Conservation (phyloP, 495 filamentous ascomycete genomes). For the Glarea lozoyensis region DNA sequence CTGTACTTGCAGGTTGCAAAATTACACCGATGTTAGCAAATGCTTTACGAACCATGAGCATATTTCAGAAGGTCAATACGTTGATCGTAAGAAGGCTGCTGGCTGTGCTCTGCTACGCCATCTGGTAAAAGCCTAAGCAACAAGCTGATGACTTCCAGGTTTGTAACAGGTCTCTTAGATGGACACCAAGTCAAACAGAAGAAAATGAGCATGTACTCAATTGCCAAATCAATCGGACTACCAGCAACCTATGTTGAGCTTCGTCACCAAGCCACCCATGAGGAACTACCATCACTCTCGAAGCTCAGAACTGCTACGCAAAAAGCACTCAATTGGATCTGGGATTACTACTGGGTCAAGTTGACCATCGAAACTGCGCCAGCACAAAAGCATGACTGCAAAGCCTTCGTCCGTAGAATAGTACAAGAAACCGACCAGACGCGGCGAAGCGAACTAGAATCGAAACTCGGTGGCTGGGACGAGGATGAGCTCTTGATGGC, state of each 20-base stretch:
- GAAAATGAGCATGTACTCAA: constrained; percentile 73
- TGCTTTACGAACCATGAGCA: no score
- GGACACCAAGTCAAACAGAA: constrained; percentile 57
- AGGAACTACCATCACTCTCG: constrained; percentile 66
- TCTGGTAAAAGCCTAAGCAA: no score
- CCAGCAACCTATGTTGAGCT: constrained; percentile 84
- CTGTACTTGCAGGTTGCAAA: no score
- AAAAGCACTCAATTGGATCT: constrained; percentile 75
- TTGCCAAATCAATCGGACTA: constrained; percentile 66
- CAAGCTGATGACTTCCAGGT: constrained; percentile 40
- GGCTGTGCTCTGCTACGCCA: no score
- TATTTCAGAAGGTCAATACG: background rate
- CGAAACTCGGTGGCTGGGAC: constrained; percentile 7
- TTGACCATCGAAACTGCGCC: constrained; percentile 4
- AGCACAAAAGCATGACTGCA: constrained; percentile 1
- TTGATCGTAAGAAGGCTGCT: no score
- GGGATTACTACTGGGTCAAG: constrained; percentile 71
- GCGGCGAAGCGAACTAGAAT: constrained; percentile 19
- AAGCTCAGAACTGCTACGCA: constrained; percentile 56
- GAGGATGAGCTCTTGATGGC: constrained; percentile 12
- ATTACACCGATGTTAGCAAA: no score
- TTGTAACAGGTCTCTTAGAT: constrained; percentile 84
- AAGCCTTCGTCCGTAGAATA: constrained; percentile 7
- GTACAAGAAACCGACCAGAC: constrained; percentile 13
- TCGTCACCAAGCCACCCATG: constrained; percentile 83